These are phyloP conservation scores for Xylariaceae sp. DNA, from an alignment of 2,329 filamentous ascomycete species.

Conservation along the genomic window DNA sequence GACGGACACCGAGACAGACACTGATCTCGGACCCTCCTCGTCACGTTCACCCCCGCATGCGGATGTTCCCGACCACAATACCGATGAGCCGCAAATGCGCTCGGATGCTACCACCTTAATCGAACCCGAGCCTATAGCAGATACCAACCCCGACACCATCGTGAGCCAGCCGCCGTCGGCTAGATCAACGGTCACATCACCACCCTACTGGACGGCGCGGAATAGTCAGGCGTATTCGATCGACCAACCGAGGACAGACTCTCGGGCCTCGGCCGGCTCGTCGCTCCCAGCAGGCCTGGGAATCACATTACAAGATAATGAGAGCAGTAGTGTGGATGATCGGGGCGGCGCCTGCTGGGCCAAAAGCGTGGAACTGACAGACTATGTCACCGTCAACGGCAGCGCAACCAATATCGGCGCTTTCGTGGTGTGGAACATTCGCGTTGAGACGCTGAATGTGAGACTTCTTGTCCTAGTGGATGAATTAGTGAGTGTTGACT, in stretches of 20 bases:
- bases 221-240: constrained; percentile 12
- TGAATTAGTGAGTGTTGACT: not conserved
- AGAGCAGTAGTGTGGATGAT: constrained; percentile 45
- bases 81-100: not conserved
- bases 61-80: not conserved
- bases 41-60: constrained; percentile 3
- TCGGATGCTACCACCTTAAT: constrained; percentile 7
- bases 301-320: constrained; percentile 60
- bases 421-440: constrained; percentile 93
- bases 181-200: constrained; percentile 25
- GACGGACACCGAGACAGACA: constrained; percentile 29
- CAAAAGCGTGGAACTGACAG: constrained; percentile 54
- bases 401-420: constrained; percentile 63
- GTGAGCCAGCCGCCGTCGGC: constrained; percentile 4
- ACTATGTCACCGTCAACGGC: constrained; percentile 53
- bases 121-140: not conserved
- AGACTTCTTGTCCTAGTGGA: constrained; percentile 31
- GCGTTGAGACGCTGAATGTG: constrained; percentile 78
- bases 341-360: constrained; percentile 54
- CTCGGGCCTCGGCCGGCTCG: constrained; percentile 43
- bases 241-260: constrained; percentile 38
- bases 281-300: constrained; percentile 41
- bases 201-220: constrained; percentile 37
- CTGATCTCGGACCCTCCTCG: constrained; percentile 14
- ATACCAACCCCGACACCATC: not conserved